phyloP scores from a whole-genome alignment of 169 alveolate genomes.

The Eimeria brunetti region DNA sequence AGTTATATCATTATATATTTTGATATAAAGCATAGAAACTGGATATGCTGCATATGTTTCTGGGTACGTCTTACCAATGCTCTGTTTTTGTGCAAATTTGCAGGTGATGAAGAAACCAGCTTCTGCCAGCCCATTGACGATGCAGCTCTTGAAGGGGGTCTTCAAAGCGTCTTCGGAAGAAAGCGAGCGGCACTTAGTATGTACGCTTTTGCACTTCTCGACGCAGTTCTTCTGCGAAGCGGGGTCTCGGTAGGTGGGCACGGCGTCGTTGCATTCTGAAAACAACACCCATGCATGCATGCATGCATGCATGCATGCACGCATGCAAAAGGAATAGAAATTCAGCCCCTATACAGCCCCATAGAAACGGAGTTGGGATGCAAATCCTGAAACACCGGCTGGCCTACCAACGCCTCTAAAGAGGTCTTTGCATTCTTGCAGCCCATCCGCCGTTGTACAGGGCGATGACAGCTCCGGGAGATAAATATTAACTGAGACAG shows the following conservation, averaged over 20 bases:
- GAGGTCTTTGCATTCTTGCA: neutral
- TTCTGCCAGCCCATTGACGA: neutral
- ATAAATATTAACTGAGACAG: neutral
- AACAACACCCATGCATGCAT: too few species aligned
- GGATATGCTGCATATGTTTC: neutral
- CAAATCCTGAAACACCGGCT: neutral
- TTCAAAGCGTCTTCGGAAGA: neutral
- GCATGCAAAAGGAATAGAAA: neutral
- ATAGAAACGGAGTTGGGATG: neutral
- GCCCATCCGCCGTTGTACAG: conserved; percentile 16
- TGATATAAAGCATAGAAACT: neutral
- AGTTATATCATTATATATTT: neutral
- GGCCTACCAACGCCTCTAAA: conserved; percentile 3
- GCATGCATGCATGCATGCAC: too few species aligned
- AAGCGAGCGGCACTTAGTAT: neutral
- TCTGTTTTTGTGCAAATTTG: neutral
- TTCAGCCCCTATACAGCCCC: neutral
- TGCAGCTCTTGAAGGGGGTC: neutral
- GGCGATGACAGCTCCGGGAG: neutral
- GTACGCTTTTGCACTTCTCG: neutral
- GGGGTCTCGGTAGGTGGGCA: neutral
- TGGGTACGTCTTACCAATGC: neutral
- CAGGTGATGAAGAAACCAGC: conserved; percentile 22
- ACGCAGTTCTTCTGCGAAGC: neutral
- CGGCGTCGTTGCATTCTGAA: conserved; percentile 19